Evolutionary conservation across 1,284 basidiomycete genomes (phyloP), one percentile per base, ranked within the genome.

Genomic region (Coniferiporia weirii): DNA sequence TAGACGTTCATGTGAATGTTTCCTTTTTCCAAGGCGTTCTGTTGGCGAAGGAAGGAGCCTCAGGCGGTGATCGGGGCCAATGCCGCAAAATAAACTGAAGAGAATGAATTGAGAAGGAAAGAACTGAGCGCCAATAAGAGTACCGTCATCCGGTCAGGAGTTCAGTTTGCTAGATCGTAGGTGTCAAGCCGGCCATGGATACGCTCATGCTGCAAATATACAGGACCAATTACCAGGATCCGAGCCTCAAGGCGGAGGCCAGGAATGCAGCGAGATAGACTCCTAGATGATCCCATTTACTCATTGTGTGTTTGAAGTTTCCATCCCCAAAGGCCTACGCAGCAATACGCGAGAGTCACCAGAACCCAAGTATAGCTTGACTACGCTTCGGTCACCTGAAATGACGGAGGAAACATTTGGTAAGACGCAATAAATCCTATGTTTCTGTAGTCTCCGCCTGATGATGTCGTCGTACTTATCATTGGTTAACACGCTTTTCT

Each of bases 1-100:
- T n/a, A 20, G 17, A 15, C 44, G 17, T 46, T 48, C 57, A 59
- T 58, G 56, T 20, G 56, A 58, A 53, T 32, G 17, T n/a, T 46
- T 40, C 44, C 9, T 46, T 46, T 40, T 19, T 8, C 12, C 8
- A 2, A 45, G 50, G n/a, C n/a, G 43, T 27, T 27, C 27, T 27
- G 27, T 27, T 27, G 17, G 40, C 44, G 45, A 46, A 48, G 46
- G 32, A 19, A 20, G 34, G 7, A 32, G 17, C 13, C 47, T 47
- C 20, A 47, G 45, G 43, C 50, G 56, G 47, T 17, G 49, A 34
- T 48, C 56, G 56, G 56, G 52, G 15, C n/a, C 44, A 52, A 36
- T 47, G 44, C 22, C 43, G 50, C 43, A 52, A 43, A 20, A 35
- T 22, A 35, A 10, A 35, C 45, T 52, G 44, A 53, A 45, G 44